Evolutionary conservation across 1,139 yeast genomes (phyloP), one percentile per base, ranked within the genome.

Genomic region (Suhomyces taliae): DNA sequence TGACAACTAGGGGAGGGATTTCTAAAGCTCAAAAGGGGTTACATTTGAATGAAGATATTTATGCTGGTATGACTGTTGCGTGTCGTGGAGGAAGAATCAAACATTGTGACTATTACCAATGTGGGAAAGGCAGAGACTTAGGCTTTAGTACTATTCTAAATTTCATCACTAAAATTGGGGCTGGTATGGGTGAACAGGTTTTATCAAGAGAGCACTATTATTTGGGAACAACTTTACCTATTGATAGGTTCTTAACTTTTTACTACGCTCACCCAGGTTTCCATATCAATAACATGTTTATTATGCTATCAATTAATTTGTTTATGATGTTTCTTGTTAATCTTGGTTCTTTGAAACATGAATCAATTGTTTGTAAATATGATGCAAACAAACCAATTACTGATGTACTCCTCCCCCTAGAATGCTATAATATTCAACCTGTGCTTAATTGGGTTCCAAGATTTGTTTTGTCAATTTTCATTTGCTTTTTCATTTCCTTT

Each of bases 101-200:
- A 59, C 96, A 90, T 61, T 84, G 93, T 61, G 97, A 90, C 59
- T 90, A 85, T 60, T 85, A 79, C 58, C 97, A 90, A 60, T 90
- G 97, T 67, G 97, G 97, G 0, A 90, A 90, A 62, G 97, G 97
- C 0, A 72, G 97, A 52, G 97, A 90, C 66, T 70, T 90, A 36
- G 97, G 97, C 0, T 90, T 90, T 64, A 85, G 87, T 0, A 86
- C 96, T 0, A 87, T 90, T 43, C 70, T 89, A 51, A 89, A 88
- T 58, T 90, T 90, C 62, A 89, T 95, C 0, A 83, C 93, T 0
- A 90, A 90, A 60, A 89, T 90, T 58, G 97, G 97, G 0, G 91
- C 96, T 37, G 97, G 97, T 1, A 90, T 90, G 97, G 97, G 96
- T 0, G 97, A 90, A 59, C 97, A 90, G 57, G 76, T 88, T 61